A percentile compares a stretch with the other conserved stretches of the same genome.
phyloP scores from a whole-genome alignment of 2,329 filamentous ascomycete genomes.

The Cladosporium sp. region DNA sequence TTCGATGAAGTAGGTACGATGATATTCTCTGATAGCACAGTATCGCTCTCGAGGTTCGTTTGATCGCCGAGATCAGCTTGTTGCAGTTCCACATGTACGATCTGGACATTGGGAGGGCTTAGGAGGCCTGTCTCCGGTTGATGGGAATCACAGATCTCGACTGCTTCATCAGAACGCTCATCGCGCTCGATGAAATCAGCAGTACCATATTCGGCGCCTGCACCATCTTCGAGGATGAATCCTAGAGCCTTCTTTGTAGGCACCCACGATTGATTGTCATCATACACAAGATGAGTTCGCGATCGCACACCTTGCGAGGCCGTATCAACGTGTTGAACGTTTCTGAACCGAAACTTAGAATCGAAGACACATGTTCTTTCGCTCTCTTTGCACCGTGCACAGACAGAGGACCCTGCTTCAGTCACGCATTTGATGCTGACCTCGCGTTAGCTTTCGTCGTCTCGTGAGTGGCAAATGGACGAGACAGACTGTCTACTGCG shows the following conservation, averaged over 20 bases:
- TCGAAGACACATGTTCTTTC: slow-evolving; percentile 19
- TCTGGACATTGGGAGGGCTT: not conserved
- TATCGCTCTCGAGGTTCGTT: not conserved
- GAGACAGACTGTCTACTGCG: slow-evolving; percentile 18
- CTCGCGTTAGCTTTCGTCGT: not conserved
- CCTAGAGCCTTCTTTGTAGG: slow-evolving; percentile 17
- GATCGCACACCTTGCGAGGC: slow-evolving; percentile 5
- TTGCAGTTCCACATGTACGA: not conserved
- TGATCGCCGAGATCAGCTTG: no score
- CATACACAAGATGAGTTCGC: slow-evolving; percentile 16
- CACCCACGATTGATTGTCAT: slow-evolving; percentile 20
- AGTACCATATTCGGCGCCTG: slow-evolving; percentile 19
- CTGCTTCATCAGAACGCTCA: not conserved
- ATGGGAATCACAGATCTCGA: not conserved
- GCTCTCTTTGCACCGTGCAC: slow-evolving; percentile 20
- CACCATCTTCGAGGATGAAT: slow-evolving; percentile 21
- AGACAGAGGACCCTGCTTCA: slow-evolving; percentile 15
- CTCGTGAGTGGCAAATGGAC: not conserved
- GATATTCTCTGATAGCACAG: no score
- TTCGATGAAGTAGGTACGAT: not conserved
- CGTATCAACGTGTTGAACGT: slow-evolving; percentile 19
- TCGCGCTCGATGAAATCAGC: slow-evolving; percentile 15
- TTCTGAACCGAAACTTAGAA: slow-evolving; percentile 21
- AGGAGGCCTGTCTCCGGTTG: not conserved
- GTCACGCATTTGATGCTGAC: slow-evolving; percentile 19